A percentile compares a stretch with the other conserved stretches of the same genome.
phyloP scores from a whole-genome alignment of 192 early-diverging fungal genomes.

The Backusella tuberculispora region DNA sequence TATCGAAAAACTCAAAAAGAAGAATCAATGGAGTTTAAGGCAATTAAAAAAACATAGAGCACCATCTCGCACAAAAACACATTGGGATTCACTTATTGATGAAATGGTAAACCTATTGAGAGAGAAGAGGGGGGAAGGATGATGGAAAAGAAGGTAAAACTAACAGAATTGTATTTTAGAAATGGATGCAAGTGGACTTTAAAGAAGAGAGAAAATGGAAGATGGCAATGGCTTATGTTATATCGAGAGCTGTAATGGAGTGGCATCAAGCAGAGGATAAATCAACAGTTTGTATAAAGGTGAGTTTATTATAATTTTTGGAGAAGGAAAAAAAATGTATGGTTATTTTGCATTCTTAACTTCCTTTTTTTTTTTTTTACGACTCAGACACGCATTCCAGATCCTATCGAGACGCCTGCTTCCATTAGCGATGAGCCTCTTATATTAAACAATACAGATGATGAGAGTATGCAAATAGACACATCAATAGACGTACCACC shows the following conservation, averaged over 20 bases:
- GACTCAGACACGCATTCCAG: slow-evolving; percentile 12
- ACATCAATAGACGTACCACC: not conserved
- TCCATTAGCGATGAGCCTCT: not conserved
- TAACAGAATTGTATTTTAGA: slow-evolving; percentile 38
- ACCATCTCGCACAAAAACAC: slow-evolving; percentile 59
- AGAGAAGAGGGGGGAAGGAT: not conserved
- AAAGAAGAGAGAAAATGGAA: slow-evolving; percentile 85
- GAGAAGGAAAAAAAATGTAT: not conserved
- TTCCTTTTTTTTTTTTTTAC: not conserved
- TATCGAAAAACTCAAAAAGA: slow-evolving; percentile 73
- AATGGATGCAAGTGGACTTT: slow-evolving; percentile 82
- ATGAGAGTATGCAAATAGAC: not conserved
- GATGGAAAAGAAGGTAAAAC: not conserved
- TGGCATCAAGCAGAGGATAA: slow-evolving; percentile 78
- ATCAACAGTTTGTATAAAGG: slow-evolving; percentile 67
- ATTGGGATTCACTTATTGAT: slow-evolving; percentile 79
- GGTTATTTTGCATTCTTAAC: slow-evolving; percentile 6
- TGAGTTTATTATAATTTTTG: slow-evolving; percentile 30
- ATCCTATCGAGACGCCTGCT: not conserved
- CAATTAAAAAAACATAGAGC: slow-evolving; percentile 69
- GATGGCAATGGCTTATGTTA: slow-evolving; percentile 66
- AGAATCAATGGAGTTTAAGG: slow-evolving; percentile 72
- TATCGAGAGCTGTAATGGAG: slow-evolving; percentile 69
- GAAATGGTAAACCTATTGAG: slow-evolving; percentile 63
- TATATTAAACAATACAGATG: not conserved